These are phyloP conservation scores for Biscogniauxia mediterranea DNA, from an alignment of 2,329 filamentous ascomycete genomes.

Conservation along the genomic window DNA sequence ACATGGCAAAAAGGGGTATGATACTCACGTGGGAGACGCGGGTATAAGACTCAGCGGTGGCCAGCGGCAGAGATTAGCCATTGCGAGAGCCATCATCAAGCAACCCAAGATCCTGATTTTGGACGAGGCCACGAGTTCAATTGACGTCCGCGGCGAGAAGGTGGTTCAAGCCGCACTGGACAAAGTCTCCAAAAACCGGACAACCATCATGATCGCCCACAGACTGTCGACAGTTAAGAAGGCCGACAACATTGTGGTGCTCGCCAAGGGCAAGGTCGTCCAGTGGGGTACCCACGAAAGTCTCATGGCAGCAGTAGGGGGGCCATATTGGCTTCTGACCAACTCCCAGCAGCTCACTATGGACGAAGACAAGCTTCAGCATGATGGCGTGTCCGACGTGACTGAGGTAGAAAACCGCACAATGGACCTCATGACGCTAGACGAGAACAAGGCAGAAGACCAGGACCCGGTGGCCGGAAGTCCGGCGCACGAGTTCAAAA, in stretches of 20 bases:
- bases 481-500: constrained; percentile 13
- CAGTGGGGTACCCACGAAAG: constrained; percentile 75
- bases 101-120: constrained; percentile 63
- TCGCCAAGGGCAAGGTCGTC: constrained; percentile 60
- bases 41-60: constrained; percentile 67
- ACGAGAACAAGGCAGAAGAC: constrained; percentile 38
- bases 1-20: constrained; percentile 44
- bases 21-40: constrained; percentile 62
- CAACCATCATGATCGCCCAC: constrained; percentile 66
- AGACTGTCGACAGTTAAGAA: constrained; percentile 53
- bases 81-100: constrained; percentile 64
- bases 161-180: constrained; percentile 57
- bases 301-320: constrained; percentile 57
- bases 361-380: constrained; percentile 38
- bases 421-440: constrained; percentile 39
- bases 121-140: constrained; percentile 65
- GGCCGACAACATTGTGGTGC: constrained; percentile 41
- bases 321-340: constrained; percentile 67
- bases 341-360: constrained; percentile 57
- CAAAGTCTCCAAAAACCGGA: constrained; percentile 56
- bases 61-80: constrained; percentile 64
- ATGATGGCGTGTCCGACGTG: constrained; percentile 31
- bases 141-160: constrained; percentile 43
- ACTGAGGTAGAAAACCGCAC: constrained; percentile 36
- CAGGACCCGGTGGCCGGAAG: constrained; percentile 12